These are phyloP conservation scores for Fragaria nilgerrensis DNA, from an alignment of 306 rosid genomes.

Conservation along the genomic window DNA sequence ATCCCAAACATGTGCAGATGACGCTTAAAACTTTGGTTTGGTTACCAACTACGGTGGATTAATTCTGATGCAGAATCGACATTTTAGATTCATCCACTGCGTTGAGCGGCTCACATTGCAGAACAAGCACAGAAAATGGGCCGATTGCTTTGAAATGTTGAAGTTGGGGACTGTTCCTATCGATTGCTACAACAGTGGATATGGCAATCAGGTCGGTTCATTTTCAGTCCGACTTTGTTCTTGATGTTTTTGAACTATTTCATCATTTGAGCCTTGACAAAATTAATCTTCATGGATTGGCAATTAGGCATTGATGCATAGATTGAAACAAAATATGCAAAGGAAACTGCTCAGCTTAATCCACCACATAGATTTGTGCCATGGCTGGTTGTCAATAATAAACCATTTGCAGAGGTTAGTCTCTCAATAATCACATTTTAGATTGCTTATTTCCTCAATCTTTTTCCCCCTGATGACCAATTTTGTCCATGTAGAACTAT, in stretches of 20 bases:
- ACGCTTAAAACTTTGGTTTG: not conserved
- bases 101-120: no score
- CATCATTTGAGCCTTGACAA: not conserved
- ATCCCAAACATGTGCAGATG: not conserved
- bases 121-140: slow-evolving; percentile 61
- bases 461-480: no score
- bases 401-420: slow-evolving; percentile 70
- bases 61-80: slow-evolving; percentile 38
- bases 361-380: slow-evolving; percentile 61
- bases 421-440: slow-evolving; percentile 4
- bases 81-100: slow-evolving; percentile 67
- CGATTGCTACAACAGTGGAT: slow-evolving; percentile 37
- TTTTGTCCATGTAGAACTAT: no score
- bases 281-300: not conserved
- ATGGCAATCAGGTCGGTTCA: slow-evolving; percentile 55
- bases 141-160: slow-evolving; percentile 60
- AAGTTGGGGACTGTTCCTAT: slow-evolving; percentile 50
- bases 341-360: slow-evolving; percentile 57
- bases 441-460: not conserved
- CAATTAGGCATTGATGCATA: slow-evolving; percentile 18
- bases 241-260: not conserved
- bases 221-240: not conserved
- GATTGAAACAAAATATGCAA: slow-evolving; percentile 61
- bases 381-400: slow-evolving; percentile 74
- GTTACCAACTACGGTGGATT: not conserved